phyloP scores from a whole-genome alignment of 2,329 filamentous ascomycete genomes.

The Sclerotinia borealis region DNA sequence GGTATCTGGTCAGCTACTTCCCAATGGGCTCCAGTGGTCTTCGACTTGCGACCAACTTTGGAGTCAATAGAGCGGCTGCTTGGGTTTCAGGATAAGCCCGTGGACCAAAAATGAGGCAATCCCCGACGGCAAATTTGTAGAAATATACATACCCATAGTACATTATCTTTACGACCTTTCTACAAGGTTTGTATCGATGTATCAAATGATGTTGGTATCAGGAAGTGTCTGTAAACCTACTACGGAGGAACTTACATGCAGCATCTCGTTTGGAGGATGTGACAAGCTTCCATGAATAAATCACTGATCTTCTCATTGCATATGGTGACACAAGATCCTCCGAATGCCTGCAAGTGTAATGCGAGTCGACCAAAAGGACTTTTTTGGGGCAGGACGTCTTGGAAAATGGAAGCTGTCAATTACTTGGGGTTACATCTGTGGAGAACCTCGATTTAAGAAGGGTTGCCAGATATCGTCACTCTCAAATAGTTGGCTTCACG shows the following conservation, averaged over 20 bases:
- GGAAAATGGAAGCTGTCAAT: no score
- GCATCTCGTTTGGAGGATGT: conserved; percentile 2
- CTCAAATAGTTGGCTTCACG: background rate
- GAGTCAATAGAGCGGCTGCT: conserved; percentile 72
- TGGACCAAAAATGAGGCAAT: background rate
- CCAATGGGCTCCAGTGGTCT: conserved; percentile 91
- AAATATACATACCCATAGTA: background rate
- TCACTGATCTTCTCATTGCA: background rate
- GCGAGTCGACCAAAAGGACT: background rate
- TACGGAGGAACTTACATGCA: background rate
- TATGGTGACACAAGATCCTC: conserved; percentile 8
- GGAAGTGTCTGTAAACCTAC: background rate
- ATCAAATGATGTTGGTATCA: conserved; percentile 2
- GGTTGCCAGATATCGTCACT: background rate
- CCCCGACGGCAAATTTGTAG: background rate
- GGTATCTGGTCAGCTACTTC: conserved; percentile 97
- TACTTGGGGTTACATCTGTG: background rate
- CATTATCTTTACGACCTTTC: background rate
- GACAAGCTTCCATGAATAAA: background rate
- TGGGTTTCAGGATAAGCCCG: conserved; percentile 71
- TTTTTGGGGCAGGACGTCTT: no score
- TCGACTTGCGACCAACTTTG: conserved; percentile 79
- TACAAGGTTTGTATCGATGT: background rate
- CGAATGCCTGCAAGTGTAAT: conserved; percentile 7
- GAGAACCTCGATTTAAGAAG: background rate